Percentiles rank a stretch among this genome's conserved stretches.
These are phyloP conservation scores for Pterulicium gracile DNA, from an alignment of 1,284 basidiomycete species.

Conservation along the genomic window DNA sequence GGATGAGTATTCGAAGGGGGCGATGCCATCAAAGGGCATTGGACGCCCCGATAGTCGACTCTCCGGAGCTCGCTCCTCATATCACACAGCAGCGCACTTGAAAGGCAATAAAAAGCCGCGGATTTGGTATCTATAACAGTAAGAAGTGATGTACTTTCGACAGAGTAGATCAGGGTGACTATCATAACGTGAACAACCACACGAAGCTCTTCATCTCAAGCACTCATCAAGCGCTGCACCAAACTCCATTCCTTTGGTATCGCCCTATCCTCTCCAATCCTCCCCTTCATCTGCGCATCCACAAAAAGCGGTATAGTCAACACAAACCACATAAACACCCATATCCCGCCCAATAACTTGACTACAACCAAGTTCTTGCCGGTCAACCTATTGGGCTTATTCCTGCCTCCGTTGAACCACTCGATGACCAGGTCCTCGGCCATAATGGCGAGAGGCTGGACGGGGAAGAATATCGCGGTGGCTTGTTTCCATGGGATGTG, in stretches of 20 bases:
- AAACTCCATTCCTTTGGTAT: neutral
- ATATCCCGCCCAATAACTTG: slow-evolving; percentile 7
- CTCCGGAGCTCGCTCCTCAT: too few species aligned
- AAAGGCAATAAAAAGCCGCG: too few species aligned
- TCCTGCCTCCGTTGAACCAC: slow-evolving; percentile 4
- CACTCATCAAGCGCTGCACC: neutral
- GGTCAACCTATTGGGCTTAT: neutral
- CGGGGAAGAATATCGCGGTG: slow-evolving; percentile 10
- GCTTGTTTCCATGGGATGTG: slow-evolving; percentile 9
- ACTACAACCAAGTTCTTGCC: neutral
- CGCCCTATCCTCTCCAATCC: neutral
- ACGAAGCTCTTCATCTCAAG: too few species aligned
- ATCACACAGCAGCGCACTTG: too few species aligned
- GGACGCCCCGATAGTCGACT: too few species aligned
- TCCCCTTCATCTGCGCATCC: slow-evolving; percentile 1
- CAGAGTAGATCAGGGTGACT: too few species aligned
- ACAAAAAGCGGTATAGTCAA: slow-evolving; percentile 7
- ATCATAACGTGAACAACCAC: too few species aligned
- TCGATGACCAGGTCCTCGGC: slow-evolving; percentile 9
- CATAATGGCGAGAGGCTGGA: slow-evolving; percentile 10
- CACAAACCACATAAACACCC: slow-evolving; percentile 12
- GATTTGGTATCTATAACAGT: too few species aligned
- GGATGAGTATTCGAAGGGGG: too few species aligned
- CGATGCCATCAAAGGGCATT: too few species aligned
- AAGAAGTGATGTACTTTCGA: too few species aligned